Base-by-base conservation (phyloP, 257 asterid species). In the Solanum sejunctum region DNA sequence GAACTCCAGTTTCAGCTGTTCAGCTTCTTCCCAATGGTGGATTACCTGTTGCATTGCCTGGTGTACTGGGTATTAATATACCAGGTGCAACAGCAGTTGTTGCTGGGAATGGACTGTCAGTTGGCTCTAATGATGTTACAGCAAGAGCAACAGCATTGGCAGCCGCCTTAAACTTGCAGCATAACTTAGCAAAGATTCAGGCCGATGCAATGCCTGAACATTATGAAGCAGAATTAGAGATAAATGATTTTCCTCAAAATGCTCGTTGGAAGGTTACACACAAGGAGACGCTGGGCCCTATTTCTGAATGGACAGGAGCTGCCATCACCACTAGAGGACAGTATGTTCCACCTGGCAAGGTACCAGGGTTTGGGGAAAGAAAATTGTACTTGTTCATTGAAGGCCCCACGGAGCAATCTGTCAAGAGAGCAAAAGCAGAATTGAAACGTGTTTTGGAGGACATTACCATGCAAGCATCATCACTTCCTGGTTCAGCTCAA, bases 261-360 rank as follows among this genome's bases (percentile, higher is more conserved):
- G 98, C 99, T 49, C 95, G 99, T 26, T 95, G 99, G 99, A 95
- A 93, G 92, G 97, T 95, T 85, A 95, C 99, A 2, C 99, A 95
- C 88, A 95, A 95, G 88, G 99, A 95, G 84, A 95, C 99, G 16
- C 87, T 95, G 72, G 98, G 98, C 51, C 99, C 99, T 10, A 95
- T 95, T 21, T 94, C 99, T 47, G 99, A 95, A 5, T 95, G 95
- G 95, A 94, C 99, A 2, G 99, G 99, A 82, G 98, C 99, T 84
- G 99, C 99, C 51, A 94, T 95, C 80, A 95, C 99, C 49, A 94
- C 98, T 8, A 89, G 98, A 73, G 99, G 99, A 41, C 98, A 94
- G 64, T 94, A 49, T 85, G 91, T 89, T 84, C 94, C 97, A 23
- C 93, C 93, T 0, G 99, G 99, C n/a, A 94, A 52, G 93, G 66